Base-by-base conservation (phyloP, 306 rosid species). In the Prosopis cineraria region DNA sequence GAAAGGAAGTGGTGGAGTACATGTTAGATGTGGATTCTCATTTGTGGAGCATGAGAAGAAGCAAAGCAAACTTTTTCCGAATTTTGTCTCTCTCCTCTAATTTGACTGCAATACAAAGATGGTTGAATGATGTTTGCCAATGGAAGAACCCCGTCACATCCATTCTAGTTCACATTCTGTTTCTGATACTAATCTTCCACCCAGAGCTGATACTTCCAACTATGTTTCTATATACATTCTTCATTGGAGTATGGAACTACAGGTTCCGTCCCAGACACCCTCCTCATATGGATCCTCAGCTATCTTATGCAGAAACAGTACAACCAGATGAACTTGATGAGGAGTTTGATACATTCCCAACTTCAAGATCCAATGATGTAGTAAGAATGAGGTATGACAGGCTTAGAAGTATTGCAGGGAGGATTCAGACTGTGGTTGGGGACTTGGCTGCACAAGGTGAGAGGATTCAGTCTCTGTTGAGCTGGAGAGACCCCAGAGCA, bases 361-460 rank as follows among this genome's bases (percentile, higher is more conserved):
- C 85, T 43, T 93, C 97, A 1, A 91, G 81, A 69, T 83, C 90
- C 0, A 76, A 88, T 0, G 97, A 91, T 31, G 52, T 64, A 3
- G 91, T 90, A 60, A 89, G 97, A 45, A 82, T 93, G 90, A 83
- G 98, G 81, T 93, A 93, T 22, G 98, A 93, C 25, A 82, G 97
- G 77, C 87, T 93, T n/a, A 84, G 98, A 73, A 90, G 87, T 20
- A 92, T 93, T 24, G 96, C 97, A 0, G 97, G 98, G n/a, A 88
- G 97, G 83, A 86, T 91, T 71, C 98, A 93, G 44, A 91, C 95
- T 0, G 83, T 93, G 16, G 98, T 91, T 16, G 98, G 98, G 6
- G 97, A 93, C 85, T 86, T 93, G 44, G 97, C 97, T 33, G 90
- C 96, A 20, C 98, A 90, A n/a, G 98, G 97, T 19, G 97, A 93